Evolutionary conservation across 495 filamentous ascomycete species (phyloP).

Genomic region (Hypoxylon crocopeplum): DNA sequence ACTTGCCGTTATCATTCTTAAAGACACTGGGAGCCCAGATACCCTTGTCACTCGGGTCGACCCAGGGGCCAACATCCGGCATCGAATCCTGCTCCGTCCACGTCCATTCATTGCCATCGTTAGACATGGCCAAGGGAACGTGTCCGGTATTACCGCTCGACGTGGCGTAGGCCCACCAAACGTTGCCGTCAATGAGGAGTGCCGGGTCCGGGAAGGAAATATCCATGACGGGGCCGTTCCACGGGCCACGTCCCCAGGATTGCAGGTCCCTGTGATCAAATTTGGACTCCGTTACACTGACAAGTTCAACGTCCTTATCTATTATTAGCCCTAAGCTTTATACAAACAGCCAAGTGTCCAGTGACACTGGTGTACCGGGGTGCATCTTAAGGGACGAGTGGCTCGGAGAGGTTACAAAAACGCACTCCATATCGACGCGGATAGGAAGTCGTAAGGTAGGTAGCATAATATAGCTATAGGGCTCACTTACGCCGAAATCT

Average conservation of each 20-base stretch:
- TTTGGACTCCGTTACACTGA: background rate
- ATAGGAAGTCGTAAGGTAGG: too few species aligned
- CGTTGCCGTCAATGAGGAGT: constrained; percentile 9
- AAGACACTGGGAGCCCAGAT: constrained; percentile 18
- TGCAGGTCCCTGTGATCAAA: background rate
- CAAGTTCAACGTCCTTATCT: background rate
- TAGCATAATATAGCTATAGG: too few species aligned
- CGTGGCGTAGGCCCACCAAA: constrained; percentile 12
- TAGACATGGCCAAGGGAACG: constrained; percentile 2
- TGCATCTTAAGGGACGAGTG: background rate
- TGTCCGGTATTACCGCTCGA: constrained; percentile 11
- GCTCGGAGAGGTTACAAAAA: too few species aligned
- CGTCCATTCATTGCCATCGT: constrained; percentile 10
- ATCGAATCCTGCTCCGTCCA: constrained; percentile 10
- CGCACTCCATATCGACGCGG: too few species aligned
- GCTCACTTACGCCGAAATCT: background rate
- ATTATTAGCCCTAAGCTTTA: background rate
- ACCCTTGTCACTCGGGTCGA: constrained; percentile 2
- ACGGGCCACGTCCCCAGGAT: background rate
- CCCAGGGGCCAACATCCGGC: constrained; percentile 11
- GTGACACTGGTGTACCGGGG: background rate
- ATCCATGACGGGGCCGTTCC: constrained; percentile 19
- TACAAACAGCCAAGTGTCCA: background rate
- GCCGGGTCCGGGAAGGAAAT: constrained; percentile 14
- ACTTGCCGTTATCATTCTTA: constrained; percentile 10